Conservation (phyloP, 1,284 basidiomycete genomes). For the Entoloma clypeatum region DNA sequence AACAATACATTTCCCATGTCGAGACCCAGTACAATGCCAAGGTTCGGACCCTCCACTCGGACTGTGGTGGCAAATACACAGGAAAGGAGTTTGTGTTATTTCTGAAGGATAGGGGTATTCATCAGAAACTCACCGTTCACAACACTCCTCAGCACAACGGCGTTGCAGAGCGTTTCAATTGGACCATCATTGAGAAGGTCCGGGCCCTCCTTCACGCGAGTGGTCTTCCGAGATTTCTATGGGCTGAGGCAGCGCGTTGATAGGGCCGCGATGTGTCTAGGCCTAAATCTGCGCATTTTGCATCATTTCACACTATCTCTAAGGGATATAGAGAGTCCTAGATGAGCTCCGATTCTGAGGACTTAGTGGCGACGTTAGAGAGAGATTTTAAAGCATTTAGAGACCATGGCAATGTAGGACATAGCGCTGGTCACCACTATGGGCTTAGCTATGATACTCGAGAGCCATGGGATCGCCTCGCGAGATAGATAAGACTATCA, state of each 20-base stretch:
- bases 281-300: no score
- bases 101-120: constrained; percentile 14
- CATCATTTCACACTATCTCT: no score
- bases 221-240: constrained; percentile 30
- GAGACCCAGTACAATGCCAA: constrained; percentile 21
- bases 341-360: no score
- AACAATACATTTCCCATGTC: constrained; percentile 26
- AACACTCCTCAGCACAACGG: constrained; percentile 23
- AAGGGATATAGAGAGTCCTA: no score
- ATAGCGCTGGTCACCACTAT: no score
- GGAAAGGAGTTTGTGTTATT: constrained; percentile 13
- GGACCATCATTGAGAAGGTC: constrained; percentile 19
- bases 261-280: no score
- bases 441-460: no score
- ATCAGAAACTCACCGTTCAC: constrained; percentile 19
- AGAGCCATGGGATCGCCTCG: no score
- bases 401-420: no score
- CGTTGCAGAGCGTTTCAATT: constrained; percentile 19
- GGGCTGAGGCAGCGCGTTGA: constrained; percentile 33
- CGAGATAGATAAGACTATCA: no score
- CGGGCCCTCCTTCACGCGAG: constrained; percentile 28
- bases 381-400: no score
- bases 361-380: no score
- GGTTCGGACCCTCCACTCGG: constrained; percentile 33
- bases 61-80: constrained; percentile 35